A percentile compares a stretch with the other conserved stretches of the same genome.
Conservation (phyloP, 768 basidiomycete species). For the Hygrocybe coccinea region DNA sequence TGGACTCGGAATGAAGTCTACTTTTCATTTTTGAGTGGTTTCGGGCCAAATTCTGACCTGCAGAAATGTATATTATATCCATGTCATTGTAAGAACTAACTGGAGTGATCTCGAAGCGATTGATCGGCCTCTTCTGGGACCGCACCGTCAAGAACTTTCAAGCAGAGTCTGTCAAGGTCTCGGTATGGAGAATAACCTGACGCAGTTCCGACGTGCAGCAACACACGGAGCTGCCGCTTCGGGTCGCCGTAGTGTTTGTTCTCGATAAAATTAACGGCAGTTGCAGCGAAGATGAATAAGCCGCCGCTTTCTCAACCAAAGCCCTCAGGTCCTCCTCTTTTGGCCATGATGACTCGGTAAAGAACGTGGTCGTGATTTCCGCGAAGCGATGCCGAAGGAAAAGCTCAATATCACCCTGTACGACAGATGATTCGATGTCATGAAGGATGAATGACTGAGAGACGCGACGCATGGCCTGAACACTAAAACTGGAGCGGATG, state of each 20-base stretch:
- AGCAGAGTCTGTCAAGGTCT: not conserved
- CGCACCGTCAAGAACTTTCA: not conserved
- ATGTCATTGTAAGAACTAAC: not conserved
- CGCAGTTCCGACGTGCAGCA: not conserved
- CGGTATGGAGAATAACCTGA: not conserved
- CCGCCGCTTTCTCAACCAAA: not conserved
- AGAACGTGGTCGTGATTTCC: not conserved
- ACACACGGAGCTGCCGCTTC: not conserved
- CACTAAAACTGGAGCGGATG: not conserved
- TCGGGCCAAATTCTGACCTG: too few species aligned
- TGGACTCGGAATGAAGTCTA: too few species aligned
- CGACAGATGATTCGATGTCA: not conserved
- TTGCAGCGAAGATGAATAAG: constrained; percentile 4
- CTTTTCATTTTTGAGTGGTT: too few species aligned
- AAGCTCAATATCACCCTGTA: not conserved
- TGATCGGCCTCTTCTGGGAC: not conserved
- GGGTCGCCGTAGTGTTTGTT: constrained; percentile 1
- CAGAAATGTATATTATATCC: too few species aligned
- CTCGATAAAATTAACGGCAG: constrained; percentile 2
- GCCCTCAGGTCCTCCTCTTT: not conserved
- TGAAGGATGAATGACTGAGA: not conserved
- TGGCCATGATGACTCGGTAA: not conserved
- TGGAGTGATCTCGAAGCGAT: not conserved
- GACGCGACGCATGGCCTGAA: not conserved
- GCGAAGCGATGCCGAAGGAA: not conserved